These are phyloP conservation scores for Lolium rigidum DNA, from an alignment of 176 grass and related monocot species.

Conservation along the genomic window DNA sequence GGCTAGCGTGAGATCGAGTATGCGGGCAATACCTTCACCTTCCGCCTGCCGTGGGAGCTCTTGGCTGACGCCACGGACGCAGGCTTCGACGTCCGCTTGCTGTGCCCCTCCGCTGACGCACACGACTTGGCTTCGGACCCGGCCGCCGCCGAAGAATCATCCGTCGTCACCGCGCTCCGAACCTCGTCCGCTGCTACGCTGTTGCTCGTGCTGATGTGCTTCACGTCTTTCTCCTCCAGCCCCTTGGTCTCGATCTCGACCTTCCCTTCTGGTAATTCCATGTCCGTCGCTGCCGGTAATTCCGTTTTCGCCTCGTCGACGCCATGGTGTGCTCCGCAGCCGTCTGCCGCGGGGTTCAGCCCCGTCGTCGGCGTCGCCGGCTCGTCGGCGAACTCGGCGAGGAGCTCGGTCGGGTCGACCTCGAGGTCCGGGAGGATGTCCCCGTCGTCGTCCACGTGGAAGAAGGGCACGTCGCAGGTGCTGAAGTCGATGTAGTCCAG, in stretches of 20 bases:
- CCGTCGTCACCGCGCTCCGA: constrained; percentile 37
- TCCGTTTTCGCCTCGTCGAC: background rate
- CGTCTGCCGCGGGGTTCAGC: background rate
- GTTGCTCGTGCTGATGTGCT: background rate
- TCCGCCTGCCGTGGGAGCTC: constrained; percentile 70
- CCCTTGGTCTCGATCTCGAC: background rate
- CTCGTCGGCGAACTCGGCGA: constrained; percentile 62
- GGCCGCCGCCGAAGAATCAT: constrained; percentile 29
- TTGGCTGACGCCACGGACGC: constrained; percentile 36
- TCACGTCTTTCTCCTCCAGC: constrained; percentile 18
- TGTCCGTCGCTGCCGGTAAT: background rate
- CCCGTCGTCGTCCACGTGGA: constrained; percentile 69
- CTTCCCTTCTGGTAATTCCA: background rate
- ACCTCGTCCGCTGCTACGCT: constrained; percentile 25
- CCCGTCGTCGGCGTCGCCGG: background rate
- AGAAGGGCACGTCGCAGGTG: constrained; percentile 54
- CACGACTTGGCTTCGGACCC: constrained; percentile 55
- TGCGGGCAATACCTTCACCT: constrained; percentile 62
- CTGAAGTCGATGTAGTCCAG: constrained; percentile 92
- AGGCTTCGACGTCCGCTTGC: constrained; percentile 50
- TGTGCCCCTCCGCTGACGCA: constrained; percentile 48
- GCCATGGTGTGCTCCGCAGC: background rate
- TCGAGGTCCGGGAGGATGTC: constrained; percentile 89
- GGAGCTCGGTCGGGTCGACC: constrained; percentile 82
- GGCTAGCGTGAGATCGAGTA: background rate